Percentiles rank a stretch among this genome's conserved stretches.
phyloP scores from a whole-genome alignment of 306 rosid species.

The Senna tora region DNA sequence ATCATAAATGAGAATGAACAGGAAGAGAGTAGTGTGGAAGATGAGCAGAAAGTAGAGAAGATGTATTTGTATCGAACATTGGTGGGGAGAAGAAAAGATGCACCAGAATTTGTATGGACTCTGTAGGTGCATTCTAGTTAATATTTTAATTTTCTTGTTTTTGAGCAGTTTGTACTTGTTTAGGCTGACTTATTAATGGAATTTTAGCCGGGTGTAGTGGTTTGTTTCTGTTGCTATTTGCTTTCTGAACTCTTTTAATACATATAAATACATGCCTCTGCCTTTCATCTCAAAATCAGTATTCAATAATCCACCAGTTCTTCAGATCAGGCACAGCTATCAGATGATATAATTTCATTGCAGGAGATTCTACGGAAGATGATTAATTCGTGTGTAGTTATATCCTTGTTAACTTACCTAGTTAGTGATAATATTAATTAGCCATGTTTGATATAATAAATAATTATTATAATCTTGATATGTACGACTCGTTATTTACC shows the following conservation, averaged over 20 bases:
- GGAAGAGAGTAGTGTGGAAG: slow-evolving; percentile 35
- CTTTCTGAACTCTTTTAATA: background rate
- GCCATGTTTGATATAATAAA: too few species aligned
- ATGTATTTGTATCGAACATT: slow-evolving; percentile 63
- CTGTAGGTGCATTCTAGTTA: slow-evolving; percentile 11
- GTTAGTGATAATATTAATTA: too few species aligned
- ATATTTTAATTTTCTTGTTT: background rate
- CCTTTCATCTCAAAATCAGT: background rate
- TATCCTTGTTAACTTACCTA: too few species aligned
- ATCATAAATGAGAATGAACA: slow-evolving; percentile 55
- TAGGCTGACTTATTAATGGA: slow-evolving; percentile 11
- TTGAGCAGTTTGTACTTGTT: background rate
- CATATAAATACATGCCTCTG: background rate
- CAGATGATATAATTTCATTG: background rate
- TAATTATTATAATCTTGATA: too few species aligned
- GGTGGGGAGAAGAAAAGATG: slow-evolving; percentile 24
- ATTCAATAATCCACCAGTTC: background rate
- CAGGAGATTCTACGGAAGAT: background rate
- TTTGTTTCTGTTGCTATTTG: background rate
- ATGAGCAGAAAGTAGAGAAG: slow-evolving; percentile 51
- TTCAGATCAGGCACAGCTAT: too few species aligned
- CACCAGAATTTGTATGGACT: slow-evolving; percentile 23
- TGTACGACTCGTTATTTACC: too few species aligned
- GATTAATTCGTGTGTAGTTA: too few species aligned
- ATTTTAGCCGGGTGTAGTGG: slow-evolving; percentile 10